These are phyloP conservation scores for Zopfia rhizophila DNA, from an alignment of 2,329 filamentous ascomycete species.

Conservation along the genomic window DNA sequence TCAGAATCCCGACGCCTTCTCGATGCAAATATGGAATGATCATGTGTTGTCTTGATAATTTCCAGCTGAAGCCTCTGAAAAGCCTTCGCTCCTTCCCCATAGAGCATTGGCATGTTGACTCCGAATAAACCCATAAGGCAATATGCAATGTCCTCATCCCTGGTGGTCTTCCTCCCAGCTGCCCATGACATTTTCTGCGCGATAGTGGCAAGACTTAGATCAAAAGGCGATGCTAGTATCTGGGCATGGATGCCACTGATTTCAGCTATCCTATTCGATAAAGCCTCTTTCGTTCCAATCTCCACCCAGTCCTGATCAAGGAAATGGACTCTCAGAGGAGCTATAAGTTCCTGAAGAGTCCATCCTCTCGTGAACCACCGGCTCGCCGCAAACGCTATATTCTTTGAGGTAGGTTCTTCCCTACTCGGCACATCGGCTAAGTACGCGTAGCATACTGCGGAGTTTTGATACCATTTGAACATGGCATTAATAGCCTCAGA, in stretches of 20 bases:
- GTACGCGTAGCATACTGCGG: constrained; percentile 24
- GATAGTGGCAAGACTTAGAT: constrained; percentile 13
- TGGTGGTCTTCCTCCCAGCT: constrained; percentile 12
- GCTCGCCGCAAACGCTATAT: neutral
- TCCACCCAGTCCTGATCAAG: constrained; percentile 10
- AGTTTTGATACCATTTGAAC: constrained; percentile 24
- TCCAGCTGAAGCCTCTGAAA: constrained; percentile 35
- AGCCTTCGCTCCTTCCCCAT: constrained; percentile 41
- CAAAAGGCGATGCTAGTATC: constrained; percentile 1
- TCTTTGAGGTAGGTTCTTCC: neutral
- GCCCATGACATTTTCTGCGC: constrained; percentile 30
- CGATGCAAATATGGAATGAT: constrained; percentile 27
- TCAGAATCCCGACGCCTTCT: too few species aligned
- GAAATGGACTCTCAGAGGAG: constrained; percentile 17
- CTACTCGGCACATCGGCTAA: constrained; percentile 14
- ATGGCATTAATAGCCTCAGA: constrained; percentile 28
- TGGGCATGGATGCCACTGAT: constrained; percentile 5
- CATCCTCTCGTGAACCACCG: constrained; percentile 22
- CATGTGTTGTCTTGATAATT: constrained; percentile 24
- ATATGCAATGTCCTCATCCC: constrained; percentile 41
- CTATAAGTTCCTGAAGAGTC: constrained; percentile 23
- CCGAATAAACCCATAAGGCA: constrained; percentile 40
- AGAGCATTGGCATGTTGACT: constrained; percentile 41
- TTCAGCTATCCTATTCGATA: neutral
- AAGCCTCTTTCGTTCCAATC: constrained; percentile 15